These are phyloP conservation scores for Coelastrella sp. DNA, from an alignment of 139 green algal genomes.

Conservation along the genomic window DNA sequence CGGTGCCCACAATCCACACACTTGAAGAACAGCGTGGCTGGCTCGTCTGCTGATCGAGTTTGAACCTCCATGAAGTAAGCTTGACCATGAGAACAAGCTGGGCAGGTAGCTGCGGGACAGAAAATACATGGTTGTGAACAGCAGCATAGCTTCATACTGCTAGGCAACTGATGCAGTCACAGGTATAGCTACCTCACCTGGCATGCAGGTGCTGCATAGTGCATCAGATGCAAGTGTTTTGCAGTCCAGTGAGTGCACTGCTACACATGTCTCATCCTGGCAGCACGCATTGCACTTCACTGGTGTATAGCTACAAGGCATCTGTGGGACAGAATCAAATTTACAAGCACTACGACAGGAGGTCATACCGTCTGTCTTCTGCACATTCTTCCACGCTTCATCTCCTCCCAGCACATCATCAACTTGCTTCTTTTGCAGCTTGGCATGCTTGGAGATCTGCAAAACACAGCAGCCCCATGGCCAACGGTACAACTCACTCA, in stretches of 20 bases:
- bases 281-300: no score
- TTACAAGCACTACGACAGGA: background rate
- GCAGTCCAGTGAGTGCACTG: background rate
- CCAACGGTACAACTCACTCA: background rate
- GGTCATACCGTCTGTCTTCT: slow-evolving; percentile 77
- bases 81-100: slow-evolving; percentile 80
- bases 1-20: slow-evolving; percentile 82
- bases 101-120: slow-evolving; percentile 73
- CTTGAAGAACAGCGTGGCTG: slow-evolving; percentile 93
- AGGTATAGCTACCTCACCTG: background rate
- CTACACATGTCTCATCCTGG: background rate
- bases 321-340: no score
- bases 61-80: slow-evolving; percentile 97
- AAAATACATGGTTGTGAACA: background rate
- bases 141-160: background rate
- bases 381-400: slow-evolving; percentile 92
- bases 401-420: slow-evolving; percentile 93
- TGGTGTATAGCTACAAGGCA: no score
- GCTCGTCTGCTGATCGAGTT: slow-evolving; percentile 94
- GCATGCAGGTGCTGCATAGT: background rate
- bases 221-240: background rate
- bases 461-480: background rate
- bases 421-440: slow-evolving; percentile 82
- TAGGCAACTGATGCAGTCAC: no score
- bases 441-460: slow-evolving; percentile 76